phyloP scores from a whole-genome alignment of 345 rosid species.

The Eucalyptus sp. region DNA sequence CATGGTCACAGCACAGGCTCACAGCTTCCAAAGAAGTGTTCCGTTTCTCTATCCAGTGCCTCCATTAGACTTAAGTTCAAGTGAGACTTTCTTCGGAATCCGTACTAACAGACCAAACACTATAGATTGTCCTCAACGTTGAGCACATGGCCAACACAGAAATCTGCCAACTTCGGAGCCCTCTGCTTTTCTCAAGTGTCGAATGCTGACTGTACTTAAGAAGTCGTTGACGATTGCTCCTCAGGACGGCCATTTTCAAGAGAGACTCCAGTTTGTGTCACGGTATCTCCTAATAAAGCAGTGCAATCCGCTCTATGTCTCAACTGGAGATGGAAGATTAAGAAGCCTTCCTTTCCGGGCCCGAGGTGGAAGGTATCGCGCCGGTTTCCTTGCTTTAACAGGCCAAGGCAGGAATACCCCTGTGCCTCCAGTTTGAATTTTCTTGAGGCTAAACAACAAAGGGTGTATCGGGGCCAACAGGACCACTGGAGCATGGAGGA shows the following conservation, averaged over 20 bases:
- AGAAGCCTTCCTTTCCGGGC: slow-evolving; percentile 57
- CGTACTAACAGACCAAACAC: not conserved
- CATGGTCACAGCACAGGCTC: not conserved
- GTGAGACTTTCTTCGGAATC: not conserved
- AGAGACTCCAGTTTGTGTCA: not conserved
- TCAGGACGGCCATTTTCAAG: not conserved
- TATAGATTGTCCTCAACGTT: not conserved
- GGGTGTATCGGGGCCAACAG: slow-evolving; percentile 60
- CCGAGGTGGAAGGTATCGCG: slow-evolving; percentile 87
- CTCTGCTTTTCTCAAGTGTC: not conserved
- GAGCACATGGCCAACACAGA: not conserved
- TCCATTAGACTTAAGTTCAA: not conserved
- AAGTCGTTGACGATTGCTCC: not conserved
- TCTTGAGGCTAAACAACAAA: slow-evolving; percentile 34
- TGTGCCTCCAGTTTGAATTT: slow-evolving; percentile 48
- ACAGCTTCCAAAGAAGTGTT: not conserved
- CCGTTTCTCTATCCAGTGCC: not conserved
- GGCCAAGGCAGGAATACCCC: slow-evolving; percentile 97
- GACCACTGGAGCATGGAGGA: slow-evolving; percentile 40
- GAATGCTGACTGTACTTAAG: not conserved
- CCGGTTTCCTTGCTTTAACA: slow-evolving; percentile 45
- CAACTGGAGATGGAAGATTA: slow-evolving; percentile 15
- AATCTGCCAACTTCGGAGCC: not conserved
- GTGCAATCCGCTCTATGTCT: not conserved
- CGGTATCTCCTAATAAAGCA: not conserved